Evolutionary conservation across 768 basidiomycete genomes (phyloP), one percentile per base, ranked within the genome.

Genomic region (Serendipita sp.): DNA sequence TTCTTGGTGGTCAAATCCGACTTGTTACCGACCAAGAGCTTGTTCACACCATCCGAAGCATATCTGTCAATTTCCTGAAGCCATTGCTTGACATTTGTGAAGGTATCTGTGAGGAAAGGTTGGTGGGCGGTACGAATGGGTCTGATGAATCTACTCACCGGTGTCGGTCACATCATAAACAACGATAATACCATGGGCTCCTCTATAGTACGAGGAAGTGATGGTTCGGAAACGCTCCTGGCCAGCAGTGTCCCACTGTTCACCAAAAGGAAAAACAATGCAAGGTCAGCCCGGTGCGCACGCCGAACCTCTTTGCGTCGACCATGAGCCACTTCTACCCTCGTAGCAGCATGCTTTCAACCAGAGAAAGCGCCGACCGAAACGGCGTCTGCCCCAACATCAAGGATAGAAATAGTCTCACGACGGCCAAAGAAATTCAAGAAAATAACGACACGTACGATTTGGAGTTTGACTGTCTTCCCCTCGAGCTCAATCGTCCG

Each of bases 221-320:
- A 99, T 99, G 13, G 96, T 98, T 67, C 96, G 84, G 87, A 97
- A 97, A 35, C 94, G 85, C 76, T 99, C 96, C 75, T 99, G 96
- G 45, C 96, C 94, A 71, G 95, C 95, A 67, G 95, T 98, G 71
- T 98, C 95, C 95, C 95, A 98, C 95, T 95, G 72, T 67, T 54
- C 13, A 64, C 45, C 44, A 32, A 65, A 56, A 68, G 65, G 47
- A 66, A 68, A 70, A 35, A 68, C 68, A 74, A 77, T 56, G 76
- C 74, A 56, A 70, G 48, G 45, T 34, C 54, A 30, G 51, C 30
- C 30, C 45, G 24, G 24, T 24, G 24, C 24, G 24, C 24, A 24
- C 24, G 24, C 24, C 24, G 24, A 24, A 24, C 24, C 24, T 24
- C 24, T 24, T 24, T 24, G 24, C 24, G 24, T 24, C 24, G 24